phyloP scores from a whole-genome alignment of 2,329 filamentous ascomycete species.

The Cladophialophora psammophila region DNA sequence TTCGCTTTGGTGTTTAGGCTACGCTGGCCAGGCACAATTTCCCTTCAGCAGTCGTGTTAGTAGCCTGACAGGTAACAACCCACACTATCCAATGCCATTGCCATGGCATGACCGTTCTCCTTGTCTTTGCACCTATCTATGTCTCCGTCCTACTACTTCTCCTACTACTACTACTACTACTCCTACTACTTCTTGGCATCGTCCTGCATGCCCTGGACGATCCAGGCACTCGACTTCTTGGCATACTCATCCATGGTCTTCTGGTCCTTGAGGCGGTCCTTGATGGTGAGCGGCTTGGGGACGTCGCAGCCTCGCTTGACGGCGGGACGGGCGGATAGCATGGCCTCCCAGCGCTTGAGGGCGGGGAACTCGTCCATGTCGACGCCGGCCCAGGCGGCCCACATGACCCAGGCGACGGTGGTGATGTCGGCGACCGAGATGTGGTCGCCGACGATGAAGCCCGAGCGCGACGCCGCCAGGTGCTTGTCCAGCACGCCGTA shows the following conservation, averaged over 20 bases:
- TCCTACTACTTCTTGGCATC: conserved; percentile 37
- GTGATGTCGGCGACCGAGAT: conserved; percentile 73
- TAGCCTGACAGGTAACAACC: too few relatives aligned
- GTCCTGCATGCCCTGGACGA: conserved; percentile 39
- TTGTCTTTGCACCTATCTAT: too few relatives aligned
- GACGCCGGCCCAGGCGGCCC: conserved; percentile 66
- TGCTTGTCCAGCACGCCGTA: conserved; percentile 80
- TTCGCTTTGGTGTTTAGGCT: too few relatives aligned
- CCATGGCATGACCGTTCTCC: too few relatives aligned
- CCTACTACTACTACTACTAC: too few relatives aligned
- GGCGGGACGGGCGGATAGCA: conserved; percentile 71
- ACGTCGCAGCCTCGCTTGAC: conserved; percentile 79
- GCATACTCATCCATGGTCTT: conserved; percentile 56
- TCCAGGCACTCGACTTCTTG: conserved; percentile 40
- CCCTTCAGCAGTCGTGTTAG: too few relatives aligned
- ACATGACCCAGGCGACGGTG: conserved; percentile 78
- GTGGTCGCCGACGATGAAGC: conserved; percentile 60
- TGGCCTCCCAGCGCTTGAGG: conserved; percentile 78
- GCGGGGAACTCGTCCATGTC: conserved; percentile 78
- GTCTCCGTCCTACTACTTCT: conserved; percentile 24
- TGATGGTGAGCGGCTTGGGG: conserved; percentile 68
- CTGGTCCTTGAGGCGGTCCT: conserved; percentile 62
- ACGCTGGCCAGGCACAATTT: too few relatives aligned
- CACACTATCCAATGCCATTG: too few relatives aligned
- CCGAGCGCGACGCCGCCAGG: conserved; percentile 60